These are phyloP conservation scores for Centella asiatica DNA, from an alignment of 129 eudicot genomes.

Conservation along the genomic window DNA sequence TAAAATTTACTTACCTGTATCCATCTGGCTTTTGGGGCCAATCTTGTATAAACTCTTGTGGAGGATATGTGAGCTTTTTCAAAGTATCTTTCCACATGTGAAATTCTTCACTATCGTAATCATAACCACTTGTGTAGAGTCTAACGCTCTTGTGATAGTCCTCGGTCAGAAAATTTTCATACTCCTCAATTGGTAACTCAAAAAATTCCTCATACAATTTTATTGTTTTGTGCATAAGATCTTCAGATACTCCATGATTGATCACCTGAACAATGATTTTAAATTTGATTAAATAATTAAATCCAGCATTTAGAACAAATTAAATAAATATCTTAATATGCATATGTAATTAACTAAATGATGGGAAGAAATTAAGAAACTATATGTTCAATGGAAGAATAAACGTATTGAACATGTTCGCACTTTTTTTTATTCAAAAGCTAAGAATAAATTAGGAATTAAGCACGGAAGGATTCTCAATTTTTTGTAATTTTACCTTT, in stretches of 20 bases:
- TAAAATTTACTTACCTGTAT: conserved; percentile 20
- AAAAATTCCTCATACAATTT: conserved; percentile 10
- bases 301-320: not conserved
- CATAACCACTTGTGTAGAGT: conserved; percentile 13
- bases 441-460: too few relatives aligned
- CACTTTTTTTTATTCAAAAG: too few relatives aligned
- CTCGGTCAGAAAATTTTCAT: conserved; percentile 2
- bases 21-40: conserved; percentile 41
- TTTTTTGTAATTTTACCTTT: too few relatives aligned
- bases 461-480: too few relatives aligned
- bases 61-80: conserved; percentile 33
- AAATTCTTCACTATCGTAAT: conserved; percentile 14
- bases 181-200: conserved; percentile 8
- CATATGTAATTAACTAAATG: too few relatives aligned
- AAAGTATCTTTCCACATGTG: conserved; percentile 44
- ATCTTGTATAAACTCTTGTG: conserved; percentile 19
- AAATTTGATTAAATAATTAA: not conserved
- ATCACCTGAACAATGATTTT: conserved; percentile 16
- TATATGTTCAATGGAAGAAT: too few relatives aligned
- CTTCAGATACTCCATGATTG: conserved; percentile 18
- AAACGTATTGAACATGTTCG: too few relatives aligned
- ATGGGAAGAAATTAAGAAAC: too few relatives aligned
- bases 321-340: not conserved
- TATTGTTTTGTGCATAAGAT: conserved; percentile 1
- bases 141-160: conserved; percentile 1